Conservation (phyloP, 768 basidiomycete genomes). For the Tephrocybe sp. region DNA sequence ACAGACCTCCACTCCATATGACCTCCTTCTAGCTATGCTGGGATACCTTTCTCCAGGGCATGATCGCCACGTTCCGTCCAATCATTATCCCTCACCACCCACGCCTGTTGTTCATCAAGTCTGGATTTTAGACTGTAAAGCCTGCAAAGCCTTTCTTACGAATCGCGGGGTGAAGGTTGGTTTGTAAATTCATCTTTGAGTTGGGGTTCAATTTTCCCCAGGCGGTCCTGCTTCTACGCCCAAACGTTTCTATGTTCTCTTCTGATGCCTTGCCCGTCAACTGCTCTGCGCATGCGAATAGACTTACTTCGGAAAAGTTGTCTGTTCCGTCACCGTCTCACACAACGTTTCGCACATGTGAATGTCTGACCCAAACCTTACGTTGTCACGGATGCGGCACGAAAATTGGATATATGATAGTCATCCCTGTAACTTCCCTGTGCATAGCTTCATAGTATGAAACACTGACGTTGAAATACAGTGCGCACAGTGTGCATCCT, state of each 20-base stretch:
- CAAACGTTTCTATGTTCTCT: conserved; percentile 78
- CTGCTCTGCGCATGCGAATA: conserved; percentile 63
- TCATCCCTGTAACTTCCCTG: conserved; percentile 46
- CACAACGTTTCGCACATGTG: conserved; percentile 59
- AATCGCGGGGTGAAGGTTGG: conserved; percentile 83
- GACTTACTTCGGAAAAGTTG: conserved; percentile 34
- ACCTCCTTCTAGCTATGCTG: conserved; percentile 22
- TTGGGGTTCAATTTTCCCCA: conserved; percentile 23
- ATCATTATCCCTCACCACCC: conserved; percentile 40
- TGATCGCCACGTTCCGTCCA: conserved; percentile 31
- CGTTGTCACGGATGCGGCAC: conserved; percentile 79
- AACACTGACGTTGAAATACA: conserved; percentile 19
- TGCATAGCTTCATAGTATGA: background rate
- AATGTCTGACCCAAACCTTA: conserved; percentile 80
- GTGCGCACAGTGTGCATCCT: conserved; percentile 74
- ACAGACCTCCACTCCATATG: conserved; percentile 10
- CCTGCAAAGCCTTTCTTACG: conserved; percentile 71
- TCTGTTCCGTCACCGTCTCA: conserved; percentile 31
- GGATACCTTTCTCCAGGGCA: conserved; percentile 31
- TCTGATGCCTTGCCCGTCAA: conserved; percentile 79
- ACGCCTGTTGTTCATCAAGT: conserved; percentile 65
- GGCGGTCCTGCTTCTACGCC: conserved; percentile 82
- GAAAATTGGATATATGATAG: conserved; percentile 78
- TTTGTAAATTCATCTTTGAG: conserved; percentile 1
- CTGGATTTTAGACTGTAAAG: conserved; percentile 77